Base-by-base conservation (phyloP, 2,329 filamentous ascomycete genomes). In the Aspergillus piperis region DNA sequence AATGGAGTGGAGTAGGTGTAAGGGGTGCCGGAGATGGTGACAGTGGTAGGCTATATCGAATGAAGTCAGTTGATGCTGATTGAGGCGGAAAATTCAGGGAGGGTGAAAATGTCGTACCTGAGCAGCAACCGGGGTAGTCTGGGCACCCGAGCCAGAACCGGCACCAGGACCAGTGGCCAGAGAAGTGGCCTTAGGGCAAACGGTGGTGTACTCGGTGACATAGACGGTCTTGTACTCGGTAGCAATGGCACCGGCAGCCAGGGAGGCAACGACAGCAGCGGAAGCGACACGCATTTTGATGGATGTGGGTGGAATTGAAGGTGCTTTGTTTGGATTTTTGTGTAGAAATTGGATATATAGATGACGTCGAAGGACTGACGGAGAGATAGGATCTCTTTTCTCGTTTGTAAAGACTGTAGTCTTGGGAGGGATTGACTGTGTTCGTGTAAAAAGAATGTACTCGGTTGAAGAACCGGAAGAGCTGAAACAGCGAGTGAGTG, bases 21-120 rank as follows among this genome's bases (percentile, higher is more conserved):
- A 69, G 87, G 85, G 84, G 88, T 89, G 83, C 88, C 81, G 70
- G 86, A 86, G 82, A 90, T 85, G 80, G 88, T 90, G 77, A 90
- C 77, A 75, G 86, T 88, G 75, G 86, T 88, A 74, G 88, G 78
- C 84, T 86, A 69, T 30, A 50, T 27, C 11, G 2, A 8, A n/a
- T 17, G 47, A 8, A 30, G 32, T 50, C 25, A 50, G 47, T n/a
- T 19, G 44, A 15, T 5, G 32, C 41, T 30, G 27, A 30, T 30
- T 13, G 32, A 36, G 10, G 11, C 11, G 32, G 32, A 11, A 36
- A 36, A 42, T 42, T 17, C 17, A 25, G n/a, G 10, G 17, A 30
- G 21, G 13, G n/a, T 42, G 39, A 19, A 17, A 3, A 23, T 63
- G 11, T 36, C 81, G 62, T 81, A 85, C 84, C 39, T 55, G 53